Evolutionary conservation across 768 basidiomycete species (phyloP).

Genomic region (Boletales sp.): DNA sequence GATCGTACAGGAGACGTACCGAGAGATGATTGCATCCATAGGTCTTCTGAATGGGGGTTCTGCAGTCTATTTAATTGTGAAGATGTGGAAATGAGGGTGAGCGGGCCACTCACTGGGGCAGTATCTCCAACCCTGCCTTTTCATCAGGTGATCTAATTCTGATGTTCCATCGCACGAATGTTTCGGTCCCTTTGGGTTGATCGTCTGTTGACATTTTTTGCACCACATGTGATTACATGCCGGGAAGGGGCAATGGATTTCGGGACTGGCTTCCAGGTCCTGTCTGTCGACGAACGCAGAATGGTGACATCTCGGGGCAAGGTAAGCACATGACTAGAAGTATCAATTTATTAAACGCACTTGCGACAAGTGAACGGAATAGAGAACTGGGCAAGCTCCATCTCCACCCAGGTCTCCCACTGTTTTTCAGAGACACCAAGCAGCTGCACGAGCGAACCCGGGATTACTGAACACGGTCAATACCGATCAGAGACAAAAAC

Average conservation of each 20-base stretch:
- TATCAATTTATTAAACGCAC: constrained; percentile 28
- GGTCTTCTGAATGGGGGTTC: constrained; percentile 48
- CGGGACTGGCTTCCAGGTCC: constrained; percentile 39
- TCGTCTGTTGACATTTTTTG: constrained; percentile 48
- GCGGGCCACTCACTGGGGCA: constrained; percentile 48
- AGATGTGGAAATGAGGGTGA: not conserved
- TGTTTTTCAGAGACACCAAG: constrained; percentile 45
- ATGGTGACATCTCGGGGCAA: constrained; percentile 41
- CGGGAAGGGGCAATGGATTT: constrained; percentile 48
- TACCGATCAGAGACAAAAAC: not conserved
- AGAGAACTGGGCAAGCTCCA: constrained; percentile 43
- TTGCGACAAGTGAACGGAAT: constrained; percentile 46
- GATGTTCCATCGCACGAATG: constrained; percentile 59
- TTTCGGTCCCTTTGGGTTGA: constrained; percentile 31
- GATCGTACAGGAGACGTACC: constrained; percentile 31
- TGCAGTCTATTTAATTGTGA: constrained; percentile 33
- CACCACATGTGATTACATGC: constrained; percentile 57
- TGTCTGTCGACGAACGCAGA: constrained; percentile 49
- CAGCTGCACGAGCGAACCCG: constrained; percentile 33
- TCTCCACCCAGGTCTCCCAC: constrained; percentile 41
- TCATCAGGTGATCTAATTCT: constrained; percentile 52
- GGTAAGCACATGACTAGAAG: not conserved
- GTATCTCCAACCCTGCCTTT: constrained; percentile 54
- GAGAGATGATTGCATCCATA: constrained; percentile 60
- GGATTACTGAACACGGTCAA: constrained; percentile 32